Percentiles rank a stretch among this genome's conserved stretches.
phyloP scores from a whole-genome alignment of 306 rosid species.

The Cotoneaster glaucophyllus region DNA sequence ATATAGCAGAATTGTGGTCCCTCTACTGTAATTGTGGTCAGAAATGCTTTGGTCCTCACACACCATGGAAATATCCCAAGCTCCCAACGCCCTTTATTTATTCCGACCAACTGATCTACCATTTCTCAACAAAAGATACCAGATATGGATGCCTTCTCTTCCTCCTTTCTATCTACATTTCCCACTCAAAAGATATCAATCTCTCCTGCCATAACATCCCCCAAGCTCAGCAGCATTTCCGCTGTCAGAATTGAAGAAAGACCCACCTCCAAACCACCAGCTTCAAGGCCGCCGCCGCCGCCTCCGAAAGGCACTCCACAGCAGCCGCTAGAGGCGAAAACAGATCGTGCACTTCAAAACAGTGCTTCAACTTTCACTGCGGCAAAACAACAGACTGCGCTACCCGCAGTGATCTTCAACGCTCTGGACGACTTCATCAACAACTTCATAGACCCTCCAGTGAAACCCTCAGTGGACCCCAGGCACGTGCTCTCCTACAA shows the following conservation, averaged over 20 bases:
- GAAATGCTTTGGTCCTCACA: not conserved
- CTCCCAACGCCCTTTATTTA: not conserved
- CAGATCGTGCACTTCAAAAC: not conserved
- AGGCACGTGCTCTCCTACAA: conserved; percentile 49
- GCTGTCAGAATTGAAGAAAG: conserved; percentile 35
- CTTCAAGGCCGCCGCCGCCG: not conserved
- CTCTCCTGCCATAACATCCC: not conserved
- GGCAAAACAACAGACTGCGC: not conserved
- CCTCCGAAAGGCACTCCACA: not conserved
- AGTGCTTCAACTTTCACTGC: not conserved
- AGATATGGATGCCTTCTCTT: conserved; percentile 23
- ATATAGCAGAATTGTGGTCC: not conserved
- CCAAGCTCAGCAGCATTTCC: conserved; percentile 22
- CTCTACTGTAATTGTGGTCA: not conserved
- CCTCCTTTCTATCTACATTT: conserved; percentile 21
- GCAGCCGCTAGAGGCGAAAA: no score
- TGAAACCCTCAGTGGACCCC: conserved; percentile 59
- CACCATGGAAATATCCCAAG: not conserved
- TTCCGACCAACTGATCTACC: not conserved
- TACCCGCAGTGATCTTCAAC: conserved; percentile 38
- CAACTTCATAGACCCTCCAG: conserved; percentile 82
- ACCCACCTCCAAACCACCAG: conserved; percentile 4
- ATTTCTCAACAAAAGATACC: not conserved
- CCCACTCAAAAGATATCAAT: conserved; percentile 1
- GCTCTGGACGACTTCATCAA: conserved; percentile 62